Conservation (phyloP, 352 stramenopile genomes). For the Phytophthora lateralis region DNA sequence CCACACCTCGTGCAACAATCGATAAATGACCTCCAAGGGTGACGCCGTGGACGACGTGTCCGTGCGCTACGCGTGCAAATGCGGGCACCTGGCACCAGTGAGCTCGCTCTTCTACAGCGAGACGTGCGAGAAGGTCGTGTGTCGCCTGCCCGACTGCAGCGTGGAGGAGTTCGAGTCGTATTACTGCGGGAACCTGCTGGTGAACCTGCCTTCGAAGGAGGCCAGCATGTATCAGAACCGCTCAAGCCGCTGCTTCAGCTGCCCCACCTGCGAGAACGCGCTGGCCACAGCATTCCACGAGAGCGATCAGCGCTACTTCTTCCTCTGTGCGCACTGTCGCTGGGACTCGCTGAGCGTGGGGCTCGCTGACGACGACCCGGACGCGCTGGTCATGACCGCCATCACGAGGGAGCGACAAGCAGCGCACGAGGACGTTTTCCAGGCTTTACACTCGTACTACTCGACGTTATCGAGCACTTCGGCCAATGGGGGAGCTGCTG, state of each 20-base stretch:
- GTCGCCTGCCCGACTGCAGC: conserved; percentile 66
- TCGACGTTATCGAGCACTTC: conserved; percentile 26
- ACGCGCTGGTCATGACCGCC: conserved; percentile 82
- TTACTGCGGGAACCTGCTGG: conserved; percentile 84
- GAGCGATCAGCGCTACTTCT: conserved; percentile 64
- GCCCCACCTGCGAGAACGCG: conserved; percentile 61
- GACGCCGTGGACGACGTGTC: conserved; percentile 38
- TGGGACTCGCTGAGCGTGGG: conserved; percentile 82
- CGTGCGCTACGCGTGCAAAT: conserved; percentile 79
- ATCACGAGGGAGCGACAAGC: conserved; percentile 78
- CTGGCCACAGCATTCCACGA: conserved; percentile 80
- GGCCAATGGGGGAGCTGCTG: background rate
- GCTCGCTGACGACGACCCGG: conserved; percentile 78
- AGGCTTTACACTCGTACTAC: conserved; percentile 69
- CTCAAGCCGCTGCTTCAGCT: conserved; percentile 85
- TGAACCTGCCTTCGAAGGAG: conserved; percentile 90
- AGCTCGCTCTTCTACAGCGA: conserved; percentile 79
- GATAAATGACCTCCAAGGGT: conserved; percentile 15
- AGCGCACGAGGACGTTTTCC: conserved; percentile 76
- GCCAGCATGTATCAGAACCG: conserved; percentile 89
- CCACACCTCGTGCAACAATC: too few relatives aligned
- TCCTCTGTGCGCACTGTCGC: conserved; percentile 83
- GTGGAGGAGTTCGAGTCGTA: conserved; percentile 90
- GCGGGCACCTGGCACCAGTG: conserved; percentile 65
- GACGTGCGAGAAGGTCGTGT: conserved; percentile 76